phyloP scores from a whole-genome alignment of 495 filamentous ascomycete species.

The Bacidia rubella region DNA sequence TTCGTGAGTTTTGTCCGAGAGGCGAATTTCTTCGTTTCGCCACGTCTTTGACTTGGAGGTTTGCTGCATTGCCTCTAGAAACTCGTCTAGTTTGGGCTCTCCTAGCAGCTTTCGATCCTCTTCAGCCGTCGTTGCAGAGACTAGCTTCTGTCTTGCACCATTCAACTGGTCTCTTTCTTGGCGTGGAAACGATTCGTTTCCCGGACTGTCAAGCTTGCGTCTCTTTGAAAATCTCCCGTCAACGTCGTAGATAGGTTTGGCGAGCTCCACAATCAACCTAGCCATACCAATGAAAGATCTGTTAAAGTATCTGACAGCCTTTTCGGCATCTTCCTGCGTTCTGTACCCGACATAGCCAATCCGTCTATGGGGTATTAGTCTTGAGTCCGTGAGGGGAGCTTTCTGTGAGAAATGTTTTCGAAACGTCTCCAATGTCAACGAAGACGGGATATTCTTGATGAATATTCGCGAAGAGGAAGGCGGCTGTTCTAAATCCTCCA shows the following conservation, averaged over 20 bases:
- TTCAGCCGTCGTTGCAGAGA: constrained; percentile 8
- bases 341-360: constrained; percentile 97
- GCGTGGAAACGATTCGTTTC: neutral
- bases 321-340: constrained; percentile 58
- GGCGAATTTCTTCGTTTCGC: no score
- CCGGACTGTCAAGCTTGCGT: neutral
- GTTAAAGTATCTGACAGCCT: constrained; percentile 89
- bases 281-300: constrained; percentile 91
- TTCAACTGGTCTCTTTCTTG: neutral
- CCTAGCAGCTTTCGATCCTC: constrained; percentile 13
- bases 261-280: constrained; percentile 84
- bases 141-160: neutral
- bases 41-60: constrained; percentile 53
- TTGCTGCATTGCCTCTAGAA: constrained; percentile 66
- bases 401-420: constrained; percentile 72
- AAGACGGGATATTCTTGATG: constrained; percentile 71
- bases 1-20: no score
- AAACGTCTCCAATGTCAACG: constrained; percentile 63
- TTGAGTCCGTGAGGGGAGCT: constrained; percentile 72
- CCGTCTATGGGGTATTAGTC: constrained; percentile 71
- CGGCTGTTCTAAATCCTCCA: neutral
- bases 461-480: constrained; percentile 70
- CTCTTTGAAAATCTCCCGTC: neutral
- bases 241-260: constrained; percentile 39
- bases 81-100: constrained; percentile 72